phyloP scores from a whole-genome alignment of 306 rosid species.

The Abrus precatorius region DNA sequence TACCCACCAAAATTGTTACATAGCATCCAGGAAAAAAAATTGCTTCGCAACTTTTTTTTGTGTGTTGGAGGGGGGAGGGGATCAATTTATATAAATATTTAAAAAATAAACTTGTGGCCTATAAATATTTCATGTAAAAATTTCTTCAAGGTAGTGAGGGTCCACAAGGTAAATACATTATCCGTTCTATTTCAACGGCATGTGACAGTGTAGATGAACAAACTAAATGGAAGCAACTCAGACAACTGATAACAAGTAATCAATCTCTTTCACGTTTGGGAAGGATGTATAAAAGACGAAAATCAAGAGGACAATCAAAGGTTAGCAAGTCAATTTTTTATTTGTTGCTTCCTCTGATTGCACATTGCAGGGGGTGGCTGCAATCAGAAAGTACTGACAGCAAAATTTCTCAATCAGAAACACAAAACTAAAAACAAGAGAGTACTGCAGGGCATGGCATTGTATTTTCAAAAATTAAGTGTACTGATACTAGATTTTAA shows the following conservation, averaged over 20 bases:
- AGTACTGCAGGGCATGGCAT: constrained; percentile 24
- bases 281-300: constrained; percentile 10
- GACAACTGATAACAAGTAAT: background rate
- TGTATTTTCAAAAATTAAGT: constrained; percentile 1
- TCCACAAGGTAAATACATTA: background rate
- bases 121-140: no score
- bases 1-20: no score
- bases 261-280: constrained; percentile 35
- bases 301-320: constrained; percentile 15
- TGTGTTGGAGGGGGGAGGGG: no score
- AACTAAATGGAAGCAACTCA: constrained; percentile 31
- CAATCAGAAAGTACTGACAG: constrained; percentile 9
- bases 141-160: no score
- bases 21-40: no score
- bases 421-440: background rate
- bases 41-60: no score
- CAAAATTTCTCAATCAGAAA: background rate
- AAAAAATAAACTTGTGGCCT: no score
- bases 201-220: constrained; percentile 11
- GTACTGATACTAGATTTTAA: background rate
- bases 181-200: background rate
- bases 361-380: constrained; percentile 28
- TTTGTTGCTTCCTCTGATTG: constrained; percentile 19
- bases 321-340: background rate
- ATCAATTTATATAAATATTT: no score